Evolutionary conservation across 805 yeast species (phyloP), one percentile per base, ranked within the genome.

Genomic region (Candida awuae): DNA sequence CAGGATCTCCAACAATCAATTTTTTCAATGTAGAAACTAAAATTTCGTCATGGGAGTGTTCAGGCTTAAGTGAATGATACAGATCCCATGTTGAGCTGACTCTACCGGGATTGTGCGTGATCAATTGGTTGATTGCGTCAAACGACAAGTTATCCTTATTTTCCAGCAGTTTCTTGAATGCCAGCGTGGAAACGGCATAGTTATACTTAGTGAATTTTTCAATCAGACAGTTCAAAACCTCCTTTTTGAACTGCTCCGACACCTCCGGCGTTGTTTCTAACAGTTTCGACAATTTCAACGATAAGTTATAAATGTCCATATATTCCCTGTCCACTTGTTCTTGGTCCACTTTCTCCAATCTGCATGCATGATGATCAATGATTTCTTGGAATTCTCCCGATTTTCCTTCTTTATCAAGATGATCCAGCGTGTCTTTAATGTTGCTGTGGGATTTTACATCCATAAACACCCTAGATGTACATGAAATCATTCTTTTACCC

Each of bases 101-200:
- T 40, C 68, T 50, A 8, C 65, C 66, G 1, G 68, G 65, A 44
- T 63, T 62, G 27, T 56, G 45, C 42, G 48, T 50, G n/a, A 62
- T 48, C 2, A 58, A 32, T 31, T 59, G 55, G 15, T 43, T 33
- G 8, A 54, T 36, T 0, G 64, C 43, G 7, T 29, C 38, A 10
- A 34, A 15, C 4, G 42, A 29, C 6, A 53, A 14, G 9, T 39
- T 33, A 8, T 43, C 31, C 19, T 37, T 32, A n/a, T 37, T 17
- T 2, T 34, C 28, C 1, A 36, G 29, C 5, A 47, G 17, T 8
- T 37, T 44, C n/a, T 39, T 35, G 6, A 43, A 30, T 1, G 53
- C 54, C 5, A 48, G 15, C 0, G 51, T 49, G 6, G 55, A 48
- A 8, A 55, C 48, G 1, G 56, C 53, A 40, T 46, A 59, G 37